Evolutionary conservation across 2,329 filamentous ascomycete genomes (phyloP), one percentile per base, ranked within the genome.

Genomic region (Dryadomyces quercus-mongolicae): DNA sequence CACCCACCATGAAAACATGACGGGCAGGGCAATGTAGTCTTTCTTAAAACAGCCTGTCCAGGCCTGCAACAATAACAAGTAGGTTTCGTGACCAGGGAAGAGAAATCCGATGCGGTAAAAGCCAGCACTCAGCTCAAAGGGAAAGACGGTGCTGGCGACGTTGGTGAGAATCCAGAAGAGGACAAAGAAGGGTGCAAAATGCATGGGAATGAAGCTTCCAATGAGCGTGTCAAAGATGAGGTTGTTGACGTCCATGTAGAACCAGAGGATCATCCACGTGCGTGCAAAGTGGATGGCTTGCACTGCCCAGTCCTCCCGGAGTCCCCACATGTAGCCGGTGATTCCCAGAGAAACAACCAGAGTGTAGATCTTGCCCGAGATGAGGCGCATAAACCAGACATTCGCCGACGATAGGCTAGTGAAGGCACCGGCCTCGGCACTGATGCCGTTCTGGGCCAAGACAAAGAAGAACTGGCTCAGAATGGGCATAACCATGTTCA

Each of bases 101-200:
- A 63, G 65, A 49, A 70, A 70, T 5, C 66, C 67, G 58, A 68
- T 64, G 44, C 61, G 62, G 57, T 69, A 74, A 51, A 73, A 74
- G 0, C 57, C 67, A 0, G 74, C 63, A 0, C 65, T 65, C 1
- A 74, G 60, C 50, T 72, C 70, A 18, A 75, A 68, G 0, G 73
- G 73, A 5, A 69, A 61, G 13, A 75, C 59, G 12, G 70, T 67
- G 3, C 66, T 70, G 0, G 69, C 62, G 5, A 75, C 61, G 56
- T 75, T 75, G 36, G 67, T 20, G 12, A 75, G 62, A 6, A 75
- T 60, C 73, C 73, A 76, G 0, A 65, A 60, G 5, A 76, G n/a
- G 1, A 55, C 18, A 4, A 55, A 45, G 21, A 49, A 47, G 22
- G 53, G 9, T 3, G 34, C 9, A 22, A 52, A 36, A 7, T 8